A percentile compares a stretch with the other conserved stretches of the same genome.
phyloP scores from a whole-genome alignment of 495 filamentous ascomycete genomes.

The Podospora didyma region DNA sequence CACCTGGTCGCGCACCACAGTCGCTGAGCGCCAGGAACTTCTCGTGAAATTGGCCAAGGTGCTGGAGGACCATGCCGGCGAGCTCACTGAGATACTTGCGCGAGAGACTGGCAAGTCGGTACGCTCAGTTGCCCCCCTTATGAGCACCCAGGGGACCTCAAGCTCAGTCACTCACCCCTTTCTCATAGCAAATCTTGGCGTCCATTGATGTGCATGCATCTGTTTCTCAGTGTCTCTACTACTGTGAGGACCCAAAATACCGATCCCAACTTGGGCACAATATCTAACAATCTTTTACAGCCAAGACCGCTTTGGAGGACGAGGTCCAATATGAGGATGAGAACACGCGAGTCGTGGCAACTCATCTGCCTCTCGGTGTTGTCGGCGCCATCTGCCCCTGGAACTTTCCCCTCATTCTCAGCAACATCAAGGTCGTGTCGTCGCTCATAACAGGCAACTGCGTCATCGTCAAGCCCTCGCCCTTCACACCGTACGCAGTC shows the following conservation, averaged over 20 bases:
- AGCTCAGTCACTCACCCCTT: background rate
- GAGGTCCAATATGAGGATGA: constrained; percentile 50
- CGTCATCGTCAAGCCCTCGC: constrained; percentile 60
- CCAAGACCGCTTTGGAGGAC: constrained; percentile 36
- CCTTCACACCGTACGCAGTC: constrained; percentile 64
- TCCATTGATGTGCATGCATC: constrained; percentile 24
- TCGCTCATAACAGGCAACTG: constrained; percentile 57
- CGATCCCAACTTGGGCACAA: background rate
- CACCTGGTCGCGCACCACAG: constrained; percentile 37
- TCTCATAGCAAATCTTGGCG: constrained; percentile 15
- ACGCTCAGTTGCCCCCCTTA: background rate
- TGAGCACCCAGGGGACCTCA: too few relatives aligned
- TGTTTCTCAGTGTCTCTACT: constrained; percentile 22
- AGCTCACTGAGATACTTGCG: constrained; percentile 35
- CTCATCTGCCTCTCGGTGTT: constrained; percentile 50
- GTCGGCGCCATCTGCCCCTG: constrained; percentile 55
- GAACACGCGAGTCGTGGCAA: constrained; percentile 41
- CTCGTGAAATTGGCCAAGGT: constrained; percentile 48
- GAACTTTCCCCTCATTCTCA: constrained; percentile 61
- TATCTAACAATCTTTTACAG: constrained; percentile 12
- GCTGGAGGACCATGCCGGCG: constrained; percentile 29
- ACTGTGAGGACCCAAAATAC: constrained; percentile 5
- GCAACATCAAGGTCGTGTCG: constrained; percentile 51
- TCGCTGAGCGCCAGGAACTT: constrained; percentile 48
- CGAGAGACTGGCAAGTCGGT: constrained; percentile 42